phyloP scores from a whole-genome alignment of 306 rosid genomes.

The Trifolium subterraneum region DNA sequence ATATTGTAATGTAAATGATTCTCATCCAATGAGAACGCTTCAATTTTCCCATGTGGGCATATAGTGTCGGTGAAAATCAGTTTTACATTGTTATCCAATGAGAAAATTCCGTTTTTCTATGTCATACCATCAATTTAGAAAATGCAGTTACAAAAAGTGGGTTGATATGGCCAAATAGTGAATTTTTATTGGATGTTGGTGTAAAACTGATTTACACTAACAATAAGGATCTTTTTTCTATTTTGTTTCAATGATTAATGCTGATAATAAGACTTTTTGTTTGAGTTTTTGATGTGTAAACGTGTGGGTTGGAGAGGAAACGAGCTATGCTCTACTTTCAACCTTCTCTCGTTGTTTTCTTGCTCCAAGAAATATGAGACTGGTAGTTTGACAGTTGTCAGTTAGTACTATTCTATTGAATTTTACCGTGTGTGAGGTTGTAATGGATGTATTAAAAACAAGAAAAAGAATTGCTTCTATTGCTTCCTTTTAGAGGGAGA shows the following conservation, averaged over 20 bases:
- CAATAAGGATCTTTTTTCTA: not conserved
- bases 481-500: not conserved
- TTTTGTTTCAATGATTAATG: not conserved
- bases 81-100: not conserved
- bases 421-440: not conserved
- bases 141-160: not conserved
- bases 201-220: not conserved
- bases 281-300: not conserved
- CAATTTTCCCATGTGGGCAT: not conserved
- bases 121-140: not conserved
- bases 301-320: not conserved
- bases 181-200: not conserved
- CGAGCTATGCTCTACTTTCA: not conserved
- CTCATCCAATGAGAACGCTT: not conserved
- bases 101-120: not conserved
- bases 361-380: not conserved
- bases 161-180: not conserved
- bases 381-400: not conserved
- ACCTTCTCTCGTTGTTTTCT: not conserved
- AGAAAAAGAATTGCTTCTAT: not conserved
- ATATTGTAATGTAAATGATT: not conserved
- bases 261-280: not conserved
- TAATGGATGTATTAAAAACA: conserved; percentile 22
- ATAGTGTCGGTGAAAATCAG: not conserved
- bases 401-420: not conserved